Base-by-base conservation (phyloP, 768 basidiomycete genomes). In the Sistotremastrum suecicum region DNA sequence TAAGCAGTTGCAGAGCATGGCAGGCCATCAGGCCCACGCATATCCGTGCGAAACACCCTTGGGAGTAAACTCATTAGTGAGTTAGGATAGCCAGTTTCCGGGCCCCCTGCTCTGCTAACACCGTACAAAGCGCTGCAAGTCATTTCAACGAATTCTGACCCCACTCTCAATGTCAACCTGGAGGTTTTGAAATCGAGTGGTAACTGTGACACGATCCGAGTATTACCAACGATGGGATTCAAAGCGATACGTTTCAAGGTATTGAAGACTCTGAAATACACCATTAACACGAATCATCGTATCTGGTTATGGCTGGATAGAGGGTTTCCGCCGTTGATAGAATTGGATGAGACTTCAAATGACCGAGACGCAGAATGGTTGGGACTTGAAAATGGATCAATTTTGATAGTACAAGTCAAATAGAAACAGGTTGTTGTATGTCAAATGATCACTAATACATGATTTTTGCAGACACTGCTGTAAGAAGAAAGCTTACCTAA, bases 151-250 rank as follows among this genome's bases (percentile, higher is more conserved):
- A 20, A 20, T 20, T 20, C 20, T 20, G 20, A 20, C 20, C 20
- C 20, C 20, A 20, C 20, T 20, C 20, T 20, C 20, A 20, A 20
- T 20, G 20, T 20, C 20, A 20, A 20, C 20, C 20, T 20, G 20
- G 20, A 20, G 20, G 20, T 20, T 20, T 20, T 20, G 20, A 20
- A 20, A 20, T 20, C 20, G 20, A 20, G 20, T 20, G 20, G 20
- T 20, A 20, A 20, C 20, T 20, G 20, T 20, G 20, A 20, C 20
- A 49, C 55, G 12, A 50, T 86, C 11, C 75, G 70, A 34, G 74
- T 80, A 0, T 66, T 90, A 10, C 77, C 80, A 39, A 76, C 71
- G 3, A 84, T 87, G 80, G 64, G 75, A 10, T 55, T 88, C 28
- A 72, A 70, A 37, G 60, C 66, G n/a, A 66, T 90, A 46, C 73